Conservation (phyloP, 768 basidiomycete species). For the Neoboletus brunneissimus region DNA sequence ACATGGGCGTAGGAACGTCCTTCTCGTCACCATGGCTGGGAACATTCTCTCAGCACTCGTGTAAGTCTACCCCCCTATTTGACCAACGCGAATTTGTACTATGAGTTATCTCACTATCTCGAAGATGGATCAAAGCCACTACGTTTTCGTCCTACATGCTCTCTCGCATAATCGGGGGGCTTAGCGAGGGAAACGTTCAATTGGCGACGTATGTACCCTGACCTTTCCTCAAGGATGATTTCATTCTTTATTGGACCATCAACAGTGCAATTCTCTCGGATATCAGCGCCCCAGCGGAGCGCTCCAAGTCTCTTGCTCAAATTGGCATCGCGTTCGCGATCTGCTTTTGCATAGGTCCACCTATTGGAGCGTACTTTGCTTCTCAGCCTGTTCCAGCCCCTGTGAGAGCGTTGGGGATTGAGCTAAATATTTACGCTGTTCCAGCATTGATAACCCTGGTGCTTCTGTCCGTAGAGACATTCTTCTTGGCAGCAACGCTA, state of each 20-base stretch:
- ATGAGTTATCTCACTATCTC: not conserved
- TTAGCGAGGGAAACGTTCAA: slow-evolving; percentile 97
- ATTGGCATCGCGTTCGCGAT: slow-evolving; percentile 97
- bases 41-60: slow-evolving; percentile 88
- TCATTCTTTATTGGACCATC: not conserved
- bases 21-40: slow-evolving; percentile 87
- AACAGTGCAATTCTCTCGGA: slow-evolving; percentile 90
- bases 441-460: slow-evolving; percentile 85
- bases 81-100: not conserved
- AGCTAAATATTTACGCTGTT: slow-evolving; percentile 85
- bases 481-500: slow-evolving; percentile 68
- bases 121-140: slow-evolving; percentile 86
- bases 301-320: slow-evolving; percentile 83
- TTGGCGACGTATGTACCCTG: slow-evolving; percentile 75
- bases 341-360: slow-evolving; percentile 90
- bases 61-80: slow-evolving; percentile 41
- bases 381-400: slow-evolving; percentile 72
- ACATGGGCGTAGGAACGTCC: slow-evolving; percentile 81
- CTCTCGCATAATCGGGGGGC: slow-evolving; percentile 86
- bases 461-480: slow-evolving; percentile 75
- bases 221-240: not conserved
- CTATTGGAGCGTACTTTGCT: slow-evolving; percentile 94
- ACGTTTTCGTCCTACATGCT: slow-evolving; percentile 88
- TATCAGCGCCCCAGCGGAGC: slow-evolving; percentile 73
- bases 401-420: slow-evolving; percentile 51